phyloP scores from a whole-genome alignment of 2,329 filamentous ascomycete genomes.

The Botrytis medusae region DNA sequence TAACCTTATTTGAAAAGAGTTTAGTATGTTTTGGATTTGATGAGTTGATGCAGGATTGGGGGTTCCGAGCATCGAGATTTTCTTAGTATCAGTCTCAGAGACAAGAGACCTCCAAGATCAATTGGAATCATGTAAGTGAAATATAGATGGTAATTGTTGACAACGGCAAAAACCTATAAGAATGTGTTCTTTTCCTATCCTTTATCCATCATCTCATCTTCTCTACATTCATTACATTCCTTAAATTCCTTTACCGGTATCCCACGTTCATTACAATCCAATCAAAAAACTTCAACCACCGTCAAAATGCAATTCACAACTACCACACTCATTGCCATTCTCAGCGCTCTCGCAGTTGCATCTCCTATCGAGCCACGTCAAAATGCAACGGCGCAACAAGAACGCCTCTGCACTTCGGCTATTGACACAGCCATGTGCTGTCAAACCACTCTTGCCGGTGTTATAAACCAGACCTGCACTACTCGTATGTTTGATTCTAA shows the following conservation, averaged over 20 bases:
- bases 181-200: background rate
- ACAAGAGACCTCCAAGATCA: background rate
- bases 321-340: conserved; percentile 18
- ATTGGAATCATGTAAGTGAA: background rate
- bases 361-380: conserved; percentile 24
- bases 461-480: conserved; percentile 58
- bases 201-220: background rate
- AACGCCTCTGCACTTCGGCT: conserved; percentile 25
- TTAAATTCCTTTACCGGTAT: background rate
- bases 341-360: conserved; percentile 35
- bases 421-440: conserved; percentile 54
- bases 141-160: background rate
- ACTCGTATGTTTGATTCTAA: conserved; percentile 47
- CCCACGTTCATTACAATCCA: background rate
- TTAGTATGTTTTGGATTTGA: background rate
- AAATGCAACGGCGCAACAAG: background rate
- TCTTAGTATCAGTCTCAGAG: background rate
- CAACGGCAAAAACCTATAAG: background rate
- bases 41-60: background rate
- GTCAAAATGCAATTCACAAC: conserved; percentile 12
- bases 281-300: background rate
- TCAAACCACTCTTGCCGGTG: conserved; percentile 58
- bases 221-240: background rate
- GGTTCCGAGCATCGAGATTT: background rate
- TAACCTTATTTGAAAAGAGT: background rate